Evolutionary conservation across 257 asterid genomes (phyloP), one percentile per base, ranked within the genome.

Genomic region (Pogostemon cablin): DNA sequence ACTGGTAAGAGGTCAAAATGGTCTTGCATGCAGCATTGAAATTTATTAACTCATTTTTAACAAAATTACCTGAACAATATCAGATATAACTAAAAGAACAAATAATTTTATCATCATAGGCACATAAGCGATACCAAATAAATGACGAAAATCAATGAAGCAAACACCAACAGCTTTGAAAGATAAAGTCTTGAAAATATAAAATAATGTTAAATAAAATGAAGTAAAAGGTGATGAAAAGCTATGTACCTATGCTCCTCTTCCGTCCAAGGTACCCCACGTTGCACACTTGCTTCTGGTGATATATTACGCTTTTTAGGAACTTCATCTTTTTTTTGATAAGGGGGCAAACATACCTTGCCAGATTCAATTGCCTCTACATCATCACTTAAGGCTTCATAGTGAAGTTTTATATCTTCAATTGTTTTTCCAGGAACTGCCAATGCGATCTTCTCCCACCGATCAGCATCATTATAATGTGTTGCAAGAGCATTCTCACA

Each of bases 341-440:
- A 9, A 9, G 9, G 52, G 52, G 12, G 52, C 11, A 7, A 44
- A 44, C 2, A 9, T 44, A 44, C 49, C 49, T 54, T 49, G 32
- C 86, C 82, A 10, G 74, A 65, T 63, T 83, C 88, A 67, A 83
- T 76, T 7, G 73, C 83, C 59, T 9, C 62, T 47, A 73, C 80
- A 73, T 82, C 84, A 52, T 41, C 75, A 60, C 56, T 4, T 55
- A 78, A 54, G 79, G 41, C 69, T 39, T 76, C 66, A 60, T 72
- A 72, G 73, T 79, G 93, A 66, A 57, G 39, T 57, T 61, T 85
- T 52, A 75, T 62, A 11, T 83, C 87, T 43, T 81, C 83, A 63
- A 68, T 6, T 50, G 84, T 63, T 49, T 76, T 81, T 1, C 85
- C 81, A 11, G 88, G 81, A 68, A 82, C 81, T 42, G 79, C 81